Conservation (phyloP, 306 rosid species). For the Amphicarpaea edgeworthii region DNA sequence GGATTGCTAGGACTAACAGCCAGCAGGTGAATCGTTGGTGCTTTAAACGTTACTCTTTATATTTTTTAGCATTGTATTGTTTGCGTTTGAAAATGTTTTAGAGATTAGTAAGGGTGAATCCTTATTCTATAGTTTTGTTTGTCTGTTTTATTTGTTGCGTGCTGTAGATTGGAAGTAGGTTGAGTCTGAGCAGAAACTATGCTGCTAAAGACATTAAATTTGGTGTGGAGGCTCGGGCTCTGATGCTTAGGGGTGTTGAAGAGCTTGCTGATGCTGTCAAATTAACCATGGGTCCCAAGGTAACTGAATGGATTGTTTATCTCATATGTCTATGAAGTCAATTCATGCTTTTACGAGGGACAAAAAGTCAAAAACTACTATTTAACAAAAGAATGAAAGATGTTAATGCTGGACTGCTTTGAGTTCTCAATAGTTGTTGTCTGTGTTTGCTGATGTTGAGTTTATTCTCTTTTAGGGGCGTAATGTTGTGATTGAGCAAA, state of each 20-base stretch:
- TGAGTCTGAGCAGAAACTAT: constrained; percentile 82
- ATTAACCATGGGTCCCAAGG: constrained; percentile 99
- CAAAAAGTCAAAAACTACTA: neutral
- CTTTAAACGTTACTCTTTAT: neutral
- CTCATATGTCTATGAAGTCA: neutral
- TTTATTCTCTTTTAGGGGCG: constrained; percentile 74
- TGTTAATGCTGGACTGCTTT: neutral
- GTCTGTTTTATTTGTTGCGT: constrained; percentile 14
- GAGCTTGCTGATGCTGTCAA: constrained; percentile 95
- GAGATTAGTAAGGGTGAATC: neutral
- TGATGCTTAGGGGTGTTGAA: constrained; percentile 95
- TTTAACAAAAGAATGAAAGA: neutral
- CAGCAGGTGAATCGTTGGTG: constrained; percentile 61
- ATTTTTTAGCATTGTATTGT: neutral
- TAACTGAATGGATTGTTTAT: neutral
- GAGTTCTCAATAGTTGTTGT: constrained; percentile 26
- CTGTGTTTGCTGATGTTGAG: neutral
- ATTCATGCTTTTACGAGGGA: neutral
- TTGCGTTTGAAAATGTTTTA: neutral
- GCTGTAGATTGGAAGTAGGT: constrained; percentile 68
- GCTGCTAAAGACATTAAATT: constrained; percentile 89
- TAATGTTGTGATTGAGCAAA: constrained; percentile 88
- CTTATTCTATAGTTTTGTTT: neutral
- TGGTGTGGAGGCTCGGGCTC: constrained; percentile 94
- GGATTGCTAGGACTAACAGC: constrained; percentile 66